Evolutionary conservation across 2,329 filamentous ascomycete genomes (phyloP).

Genomic region (Podosphaera fusca): DNA sequence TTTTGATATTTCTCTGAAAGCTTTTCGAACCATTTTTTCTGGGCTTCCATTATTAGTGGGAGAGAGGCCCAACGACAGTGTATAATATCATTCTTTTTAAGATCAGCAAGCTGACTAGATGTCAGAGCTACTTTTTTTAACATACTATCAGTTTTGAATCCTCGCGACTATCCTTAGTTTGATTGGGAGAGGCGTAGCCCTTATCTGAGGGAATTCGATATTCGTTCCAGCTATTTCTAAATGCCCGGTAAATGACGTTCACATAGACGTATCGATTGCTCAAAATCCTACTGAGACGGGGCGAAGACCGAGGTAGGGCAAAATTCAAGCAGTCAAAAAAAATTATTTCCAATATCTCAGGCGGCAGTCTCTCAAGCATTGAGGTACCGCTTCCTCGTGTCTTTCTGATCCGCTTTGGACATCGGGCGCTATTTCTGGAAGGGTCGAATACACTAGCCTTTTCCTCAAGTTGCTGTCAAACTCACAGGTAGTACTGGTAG

Average conservation of each 20-base stretch:
- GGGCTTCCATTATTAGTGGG: constrained; percentile 8
- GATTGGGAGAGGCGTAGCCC: not conserved
- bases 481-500: not conserved
- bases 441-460: not conserved
- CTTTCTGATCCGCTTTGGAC: not conserved
- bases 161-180: not conserved
- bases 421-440: not conserved
- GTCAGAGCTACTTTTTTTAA: not conserved
- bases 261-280: constrained; percentile 11
- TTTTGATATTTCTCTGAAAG: not conserved
- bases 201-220: not conserved
- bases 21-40: constrained; percentile 9
- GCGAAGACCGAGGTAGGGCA: constrained; percentile 13
- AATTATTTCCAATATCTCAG: constrained; percentile 13
- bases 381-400: not conserved
- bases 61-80: constrained; percentile 13
- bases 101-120: too few species aligned
- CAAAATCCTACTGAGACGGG: constrained; percentile 13
- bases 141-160: too few species aligned
- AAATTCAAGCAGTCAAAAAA: constrained; percentile 13
- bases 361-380: constrained; percentile 14
- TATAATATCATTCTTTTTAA: constrained; percentile 8
- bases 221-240: constrained; percentile 10
- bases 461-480: not conserved
- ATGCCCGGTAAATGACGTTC: constrained; percentile 10